phyloP scores from a whole-genome alignment of 352 stramenopile genomes.

The Phytophthora melonis region DNA sequence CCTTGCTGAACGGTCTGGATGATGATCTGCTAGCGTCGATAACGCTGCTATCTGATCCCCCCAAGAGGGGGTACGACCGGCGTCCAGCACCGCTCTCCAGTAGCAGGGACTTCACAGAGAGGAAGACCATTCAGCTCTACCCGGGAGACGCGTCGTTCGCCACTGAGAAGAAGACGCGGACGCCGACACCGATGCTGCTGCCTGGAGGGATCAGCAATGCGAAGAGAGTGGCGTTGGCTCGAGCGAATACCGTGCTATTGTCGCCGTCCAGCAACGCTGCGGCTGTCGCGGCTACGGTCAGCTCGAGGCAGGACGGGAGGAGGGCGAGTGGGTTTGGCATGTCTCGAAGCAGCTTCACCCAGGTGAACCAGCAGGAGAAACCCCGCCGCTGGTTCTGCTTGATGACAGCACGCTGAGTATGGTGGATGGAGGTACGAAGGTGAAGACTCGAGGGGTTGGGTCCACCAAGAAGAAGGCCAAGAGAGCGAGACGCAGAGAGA shows the following conservation, averaged over 20 bases:
- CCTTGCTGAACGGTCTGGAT: slow-evolving; percentile 50
- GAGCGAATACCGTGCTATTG: slow-evolving; percentile 32
- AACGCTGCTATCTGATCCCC: slow-evolving; percentile 35
- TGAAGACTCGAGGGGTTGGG: background rate
- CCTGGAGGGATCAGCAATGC: background rate
- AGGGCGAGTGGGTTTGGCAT: background rate
- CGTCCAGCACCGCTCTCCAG: background rate
- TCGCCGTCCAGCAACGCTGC: slow-evolving; percentile 37
- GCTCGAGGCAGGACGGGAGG: slow-evolving; percentile 24
- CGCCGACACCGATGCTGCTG: background rate
- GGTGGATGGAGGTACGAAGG: slow-evolving; percentile 8
- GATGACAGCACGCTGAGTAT: slow-evolving; percentile 34
- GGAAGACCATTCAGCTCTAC: slow-evolving; percentile 42
- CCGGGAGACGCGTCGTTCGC: slow-evolving; percentile 25
- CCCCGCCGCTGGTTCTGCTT: slow-evolving; percentile 40
- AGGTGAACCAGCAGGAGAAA: slow-evolving; percentile 12
- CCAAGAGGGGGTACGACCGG: slow-evolving; percentile 8
- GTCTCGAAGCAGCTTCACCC: slow-evolving; percentile 2
- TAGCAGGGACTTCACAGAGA: slow-evolving; percentile 3
- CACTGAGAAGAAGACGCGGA: slow-evolving; percentile 11
- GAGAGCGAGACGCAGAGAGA: slow-evolving; percentile 24
- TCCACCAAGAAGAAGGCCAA: slow-evolving; percentile 34
- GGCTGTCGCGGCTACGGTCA: slow-evolving; percentile 15
- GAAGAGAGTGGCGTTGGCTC: slow-evolving; percentile 9
- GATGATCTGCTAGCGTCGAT: slow-evolving; percentile 49